Evolutionary conservation across 495 filamentous ascomycete genomes (phyloP), one percentile per base, ranked within the genome.

Genomic region (Rostrohypoxylon terebratum): DNA sequence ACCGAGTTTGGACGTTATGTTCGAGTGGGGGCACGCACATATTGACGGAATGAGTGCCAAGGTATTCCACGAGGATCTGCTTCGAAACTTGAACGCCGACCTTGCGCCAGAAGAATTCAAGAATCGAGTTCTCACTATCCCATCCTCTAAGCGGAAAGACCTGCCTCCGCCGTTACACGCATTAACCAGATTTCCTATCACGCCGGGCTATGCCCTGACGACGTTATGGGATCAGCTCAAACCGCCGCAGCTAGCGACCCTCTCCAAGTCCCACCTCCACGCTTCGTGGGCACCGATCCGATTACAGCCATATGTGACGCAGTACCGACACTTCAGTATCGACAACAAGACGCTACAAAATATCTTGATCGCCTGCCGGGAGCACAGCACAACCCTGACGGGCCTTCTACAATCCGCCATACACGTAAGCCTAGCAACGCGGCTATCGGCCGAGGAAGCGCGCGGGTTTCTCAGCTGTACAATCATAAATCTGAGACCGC

Each of bases 11-110:
- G 76, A 80, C 44, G 68, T 77, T 28, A 57, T 81, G 21, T 77
- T 80, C 57, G 78, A 78, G 18, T 77, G 69, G 20, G 80, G 79
- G 23, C 81, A 83, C 21, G 54, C 70, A 5, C 68, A 80, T 11
- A 69, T 69, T 4, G 81, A 82, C 63, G 81, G 81, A 1, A 77
- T 75, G 5, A 75, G 78, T 55, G 77, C 74, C 4, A 75, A 75
- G 42, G 34, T 72, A 6, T 82, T 82, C 40, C 81, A 81, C 40
- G 51, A 73, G 51, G 68, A 69, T 14, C 69, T 82, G 10, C 72
- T 82, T 21, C 54, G 73, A 11, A 51, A 75, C 21, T 71, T 83
- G 14, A 68, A 69, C 21, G 20, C 7, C 25, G 10, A 38, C n/a
- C 5, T 50, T 25, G 8, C 9, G 28, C 14, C 34, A 20, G 47